Base-by-base conservation (phyloP, 768 basidiomycete species). In the Agrocybe praecox region DNA sequence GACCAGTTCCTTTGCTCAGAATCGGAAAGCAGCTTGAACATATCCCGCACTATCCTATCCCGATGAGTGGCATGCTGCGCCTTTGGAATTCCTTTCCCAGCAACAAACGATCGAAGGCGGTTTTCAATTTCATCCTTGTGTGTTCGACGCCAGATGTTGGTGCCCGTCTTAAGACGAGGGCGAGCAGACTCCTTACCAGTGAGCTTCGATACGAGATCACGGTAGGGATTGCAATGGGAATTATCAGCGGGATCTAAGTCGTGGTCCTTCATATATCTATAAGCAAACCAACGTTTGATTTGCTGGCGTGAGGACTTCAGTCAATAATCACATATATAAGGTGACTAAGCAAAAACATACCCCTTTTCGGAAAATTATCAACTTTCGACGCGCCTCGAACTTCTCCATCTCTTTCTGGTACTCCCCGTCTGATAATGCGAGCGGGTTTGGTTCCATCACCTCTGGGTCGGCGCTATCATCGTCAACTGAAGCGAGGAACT, bases 401-500 rank as follows among this genome's bases (percentile, higher is more conserved):
- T 26, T 24, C n/a, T 33, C 17, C 18, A 52, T 23, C 3, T 22
- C 43, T 15, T 14, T 44, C 15, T 23, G 6, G 12, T 56, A 60
- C 33, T 48, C 55, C 14, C 54, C 52, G 9, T 52, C 22, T n/a
- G 49, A 12, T 18, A 34, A 5, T 12, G 1, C n/a, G 10, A 11
- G 6, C 2, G 36, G n/a, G 23, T 53, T 34, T 2, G 55, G 55
- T 32, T 45, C 42, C 6, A 7, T 8, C 1, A 17, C 6, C 21
- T 58, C 57, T 7, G 18, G 34, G 32, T 58, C 57, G 4, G 50
- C n/a, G 4, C 15, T 51, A 23, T 58, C 47, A 45, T 63, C 57
- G 21, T 60, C 44, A 5, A 63, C 54, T 2, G 32, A 19, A 9
- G 52, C 59, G 9, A 63, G 53, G 7, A 44, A 14, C 21, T 63